Percentiles rank a stretch among this genome's conserved stretches.
Conservation (phyloP, 2,329 filamentous ascomycete species). For the Kalmusia sp. region DNA sequence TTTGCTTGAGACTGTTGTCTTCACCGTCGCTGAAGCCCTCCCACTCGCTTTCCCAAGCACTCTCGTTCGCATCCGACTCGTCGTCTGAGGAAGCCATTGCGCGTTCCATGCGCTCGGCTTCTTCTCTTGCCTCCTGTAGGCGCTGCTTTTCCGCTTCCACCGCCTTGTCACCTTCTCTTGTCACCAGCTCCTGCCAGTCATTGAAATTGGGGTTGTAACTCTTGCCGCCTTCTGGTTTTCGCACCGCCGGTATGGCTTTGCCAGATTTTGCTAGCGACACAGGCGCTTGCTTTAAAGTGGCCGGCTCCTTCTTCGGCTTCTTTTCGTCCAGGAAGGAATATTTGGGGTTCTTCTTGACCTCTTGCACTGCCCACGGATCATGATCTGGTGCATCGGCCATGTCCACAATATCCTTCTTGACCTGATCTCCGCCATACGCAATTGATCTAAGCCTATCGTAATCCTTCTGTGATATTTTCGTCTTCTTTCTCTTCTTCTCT, state of each 20-base stretch:
- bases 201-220: conserved; percentile 92
- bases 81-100: conserved; percentile 76
- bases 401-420: conserved; percentile 55
- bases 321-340: conserved; percentile 73
- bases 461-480: conserved; percentile 85
- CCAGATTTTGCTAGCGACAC: conserved; percentile 84
- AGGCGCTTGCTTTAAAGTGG: conserved; percentile 77
- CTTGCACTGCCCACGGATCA: conserved; percentile 77
- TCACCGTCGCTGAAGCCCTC: conserved; percentile 61
- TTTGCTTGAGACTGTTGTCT: conserved; percentile 69
- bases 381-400: conserved; percentile 67
- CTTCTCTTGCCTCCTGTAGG: conserved; percentile 70
- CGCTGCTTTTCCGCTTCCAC: conserved; percentile 80
- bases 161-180: conserved; percentile 77
- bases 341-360: conserved; percentile 58
- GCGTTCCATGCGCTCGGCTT: conserved; percentile 71
- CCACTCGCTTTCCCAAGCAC: conserved; percentile 88
- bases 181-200: conserved; percentile 82
- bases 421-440: conserved; percentile 72
- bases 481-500: conserved; percentile 73
- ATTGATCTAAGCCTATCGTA: conserved; percentile 78
- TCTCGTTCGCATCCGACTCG: conserved; percentile 84
- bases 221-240: conserved; percentile 79
- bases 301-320: conserved; percentile 73
- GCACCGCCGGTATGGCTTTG: conserved; percentile 79